Base-by-base conservation (phyloP, 2,329 filamentous ascomycete species). In the Epichloe festucae region DNA sequence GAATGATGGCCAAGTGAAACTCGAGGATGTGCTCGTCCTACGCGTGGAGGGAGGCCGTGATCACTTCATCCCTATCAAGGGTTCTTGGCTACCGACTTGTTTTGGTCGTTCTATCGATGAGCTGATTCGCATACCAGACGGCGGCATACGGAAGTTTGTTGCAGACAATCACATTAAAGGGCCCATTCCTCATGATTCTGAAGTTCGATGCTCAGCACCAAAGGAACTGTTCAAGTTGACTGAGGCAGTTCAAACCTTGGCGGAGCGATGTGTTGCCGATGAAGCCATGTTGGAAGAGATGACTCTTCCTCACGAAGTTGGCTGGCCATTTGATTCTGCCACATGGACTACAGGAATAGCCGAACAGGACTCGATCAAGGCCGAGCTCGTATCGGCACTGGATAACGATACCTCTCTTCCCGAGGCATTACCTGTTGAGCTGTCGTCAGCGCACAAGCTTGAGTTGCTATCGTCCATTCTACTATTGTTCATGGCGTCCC, bases 11-110 rank as follows among this genome's bases (percentile, higher is more conserved):
- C 72, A 74, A 2, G 64, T 73, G 4, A 72, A 71, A 7, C 71
- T 98, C 0, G 91, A 97, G 55, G 89, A 97, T 57, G 83, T 98
- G 3, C 73, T 98, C 7, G 84, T 98, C 2, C 74, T 98, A 8
- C 82, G 89, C 1, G 87, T 98, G 5, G 76, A 81, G 11, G 80
- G 85, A 49, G 94, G 94, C 0, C 79, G 89, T 46, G 93, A 98
- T 60, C 87, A 97, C 63, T 98, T 98, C 63, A 80, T 98, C 40
- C 85, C 89, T 0, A 74, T 95, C 0, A 82, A 79, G 23, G 93
- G 79, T 0, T 72, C 70, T 1, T 98, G 93, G 91, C 71, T 84
- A 3, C 85, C 86, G 8, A 89, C 88, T 0, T 87, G 83, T 59
- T 87, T 97, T 47, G 88, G 87, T 0, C 82, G 88, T 39, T 90